phyloP scores from a whole-genome alignment of 2,329 filamentous ascomycete species.

The Cordyceps cateniannulata region DNA sequence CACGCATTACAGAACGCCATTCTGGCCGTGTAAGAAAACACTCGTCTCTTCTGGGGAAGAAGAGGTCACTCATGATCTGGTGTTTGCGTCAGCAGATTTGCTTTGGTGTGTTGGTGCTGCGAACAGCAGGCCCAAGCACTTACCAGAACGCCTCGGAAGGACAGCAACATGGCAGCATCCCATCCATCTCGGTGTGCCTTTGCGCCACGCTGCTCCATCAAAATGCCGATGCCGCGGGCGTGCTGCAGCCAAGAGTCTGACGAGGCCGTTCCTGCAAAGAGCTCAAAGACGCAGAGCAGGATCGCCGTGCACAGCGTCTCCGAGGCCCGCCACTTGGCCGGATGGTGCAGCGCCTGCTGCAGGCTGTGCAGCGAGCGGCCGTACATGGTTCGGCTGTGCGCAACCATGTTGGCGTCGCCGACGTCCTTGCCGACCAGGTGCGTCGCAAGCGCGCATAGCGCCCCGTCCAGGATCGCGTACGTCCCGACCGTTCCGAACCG shows the following conservation, averaged over 20 bases:
- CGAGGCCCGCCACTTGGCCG: constrained; percentile 30
- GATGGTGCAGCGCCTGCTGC: constrained; percentile 30
- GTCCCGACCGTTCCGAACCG: constrained; percentile 26
- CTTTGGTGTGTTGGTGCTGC: too few species aligned
- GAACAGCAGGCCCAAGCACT: constrained; percentile 11
- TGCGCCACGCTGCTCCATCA: constrained; percentile 34
- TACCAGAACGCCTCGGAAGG: constrained; percentile 32
- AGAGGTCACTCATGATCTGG: constrained; percentile 33
- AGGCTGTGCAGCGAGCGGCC: constrained; percentile 29
- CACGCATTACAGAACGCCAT: constrained; percentile 29
- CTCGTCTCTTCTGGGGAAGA: constrained; percentile 26
- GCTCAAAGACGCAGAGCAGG: constrained; percentile 34
- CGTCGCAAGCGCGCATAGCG: constrained; percentile 30
- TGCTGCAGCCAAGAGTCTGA: constrained; percentile 33
- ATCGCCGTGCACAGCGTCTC: constrained; percentile 37
- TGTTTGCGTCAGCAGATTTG: neutral
- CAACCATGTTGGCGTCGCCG: constrained; percentile 23
- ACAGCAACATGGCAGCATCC: constrained; percentile 32
- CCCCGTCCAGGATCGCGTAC: constrained; percentile 30
- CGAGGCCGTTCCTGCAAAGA: constrained; percentile 35
- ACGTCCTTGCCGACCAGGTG: constrained; percentile 32
- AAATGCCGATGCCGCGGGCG: constrained; percentile 29
- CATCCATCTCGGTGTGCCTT: constrained; percentile 27
- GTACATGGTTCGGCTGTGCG: constrained; percentile 31
- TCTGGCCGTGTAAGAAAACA: constrained; percentile 31